Evolutionary conservation across 1,284 basidiomycete genomes (phyloP), one percentile per base, ranked within the genome.

Genomic region (Lentinula novae-zelandiae): DNA sequence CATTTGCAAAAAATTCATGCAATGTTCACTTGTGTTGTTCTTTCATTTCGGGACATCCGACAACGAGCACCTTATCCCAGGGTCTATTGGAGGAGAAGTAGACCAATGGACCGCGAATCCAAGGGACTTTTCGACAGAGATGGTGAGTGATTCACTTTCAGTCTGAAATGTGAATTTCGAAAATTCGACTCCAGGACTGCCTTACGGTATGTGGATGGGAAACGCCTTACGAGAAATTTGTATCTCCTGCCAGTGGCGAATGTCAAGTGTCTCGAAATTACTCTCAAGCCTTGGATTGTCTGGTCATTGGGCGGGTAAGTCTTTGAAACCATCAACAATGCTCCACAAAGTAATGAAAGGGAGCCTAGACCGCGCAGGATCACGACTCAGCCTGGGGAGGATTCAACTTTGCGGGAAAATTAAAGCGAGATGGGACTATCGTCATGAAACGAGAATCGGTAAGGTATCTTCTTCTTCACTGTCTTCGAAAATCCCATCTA

Each of bases 371-470:
- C 2, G 67, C 75, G 51, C 69, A 68, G 57, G 73, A 76, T 48
- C 78, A 82, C 62, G 79, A 78, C 60, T 71, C 75, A 61, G 79
- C 80, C 15, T 83, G 80, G 78, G 77, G 76, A 38, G 78, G 73
- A 1, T 82, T 74, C 65, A 73, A 65, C 53, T 82, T 78, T 64
- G 67, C 69, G 10, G 81, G 81, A 27, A 69, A 72, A 58, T 70
- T 81, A 50, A 70, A 71, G 17, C 65, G 66, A 39, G 75, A 80
- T 64, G 80, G 80, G 1, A 64, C 66, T 50, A 73, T 82, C 54
- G 66, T 72, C 36, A 71, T 82, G 62, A 76, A 73, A 65, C 70
- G 80, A 64, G 71, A 75, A 68, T 73, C 78, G 59, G 80, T 82
- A 62, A 63, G 12, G 36, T 12, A 8, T 38, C 78, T 74, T 22